Evolutionary conservation across 768 basidiomycete genomes (phyloP).

Genomic region (Suillus ampliporus): DNA sequence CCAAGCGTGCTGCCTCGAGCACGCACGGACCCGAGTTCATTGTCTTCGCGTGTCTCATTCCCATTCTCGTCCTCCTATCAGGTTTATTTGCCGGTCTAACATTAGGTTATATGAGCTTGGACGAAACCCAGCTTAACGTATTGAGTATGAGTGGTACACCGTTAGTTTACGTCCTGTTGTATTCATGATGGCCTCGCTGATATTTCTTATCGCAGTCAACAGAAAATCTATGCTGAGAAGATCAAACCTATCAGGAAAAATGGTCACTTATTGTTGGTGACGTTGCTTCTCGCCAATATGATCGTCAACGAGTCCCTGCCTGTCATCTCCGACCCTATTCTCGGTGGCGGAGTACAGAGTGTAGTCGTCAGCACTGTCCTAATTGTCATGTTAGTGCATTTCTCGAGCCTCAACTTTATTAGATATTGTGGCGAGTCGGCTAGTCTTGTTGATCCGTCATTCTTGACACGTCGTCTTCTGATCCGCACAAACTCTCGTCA

Average conservation of each 20-base stretch:
- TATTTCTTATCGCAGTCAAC: slow-evolving; percentile 54
- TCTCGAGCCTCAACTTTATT: background rate
- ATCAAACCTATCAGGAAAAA: slow-evolving; percentile 88
- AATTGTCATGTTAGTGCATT: slow-evolving; percentile 78
- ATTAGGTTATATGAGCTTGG: slow-evolving; percentile 90
- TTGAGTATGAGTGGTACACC: slow-evolving; percentile 83
- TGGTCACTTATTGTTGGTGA: slow-evolving; percentile 82
- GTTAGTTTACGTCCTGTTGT: slow-evolving; percentile 48
- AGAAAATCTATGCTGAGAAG: slow-evolving; percentile 80
- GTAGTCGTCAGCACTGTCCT: slow-evolving; percentile 84
- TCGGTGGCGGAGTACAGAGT: slow-evolving; percentile 79
- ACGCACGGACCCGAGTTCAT: slow-evolving; percentile 37
- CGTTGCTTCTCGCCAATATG: slow-evolving; percentile 88
- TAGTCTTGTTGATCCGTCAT: background rate
- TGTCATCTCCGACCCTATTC: slow-evolving; percentile 77
- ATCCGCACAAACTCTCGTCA: background rate
- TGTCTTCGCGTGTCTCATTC: slow-evolving; percentile 67
- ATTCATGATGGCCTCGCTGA: background rate
- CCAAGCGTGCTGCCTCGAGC: slow-evolving; percentile 35
- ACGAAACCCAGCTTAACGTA: slow-evolving; percentile 91
- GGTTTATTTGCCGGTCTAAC: slow-evolving; percentile 93
- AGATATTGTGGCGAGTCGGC: background rate
- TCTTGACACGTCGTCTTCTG: background rate
- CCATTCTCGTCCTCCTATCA: slow-evolving; percentile 80
- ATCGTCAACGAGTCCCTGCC: slow-evolving; percentile 90